Percentiles rank a stretch among this genome's conserved stretches.
phyloP scores from a whole-genome alignment of 225 moss, liverwort and hornwort species.

The Physcomitrium patens region DNA sequence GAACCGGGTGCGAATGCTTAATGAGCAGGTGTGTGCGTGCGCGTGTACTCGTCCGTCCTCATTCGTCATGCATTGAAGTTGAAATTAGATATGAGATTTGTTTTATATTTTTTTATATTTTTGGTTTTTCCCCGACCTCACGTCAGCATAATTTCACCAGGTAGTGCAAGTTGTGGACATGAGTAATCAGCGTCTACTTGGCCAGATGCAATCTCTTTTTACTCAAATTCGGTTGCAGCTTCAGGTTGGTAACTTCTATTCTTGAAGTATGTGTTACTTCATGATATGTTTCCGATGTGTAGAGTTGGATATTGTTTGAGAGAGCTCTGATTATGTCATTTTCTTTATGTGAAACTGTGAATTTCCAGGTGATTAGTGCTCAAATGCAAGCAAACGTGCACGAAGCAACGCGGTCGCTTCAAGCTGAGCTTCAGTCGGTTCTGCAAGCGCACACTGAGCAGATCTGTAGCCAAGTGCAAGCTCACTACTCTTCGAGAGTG shows the following conservation, averaged over 20 bases:
- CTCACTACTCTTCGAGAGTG: conserved; percentile 21
- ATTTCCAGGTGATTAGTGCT: conserved; percentile 43
- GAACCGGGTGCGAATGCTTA: conserved; percentile 50
- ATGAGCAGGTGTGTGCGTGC: conserved; percentile 48
- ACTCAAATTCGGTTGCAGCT: conserved; percentile 50
- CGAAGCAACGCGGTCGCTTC: conserved; percentile 49
- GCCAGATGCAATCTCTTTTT: conserved; percentile 52
- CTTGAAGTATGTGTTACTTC: neutral
- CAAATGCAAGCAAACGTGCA: conserved; percentile 62
- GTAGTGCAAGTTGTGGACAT: conserved; percentile 58
- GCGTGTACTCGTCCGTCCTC: neutral
- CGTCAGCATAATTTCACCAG: conserved; percentile 19
- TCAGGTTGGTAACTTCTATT: conserved; percentile 28
- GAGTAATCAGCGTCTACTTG: conserved; percentile 54
- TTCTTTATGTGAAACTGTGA: neutral
- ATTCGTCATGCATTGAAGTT: neutral
- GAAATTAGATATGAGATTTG: neutral
- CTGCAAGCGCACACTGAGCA: conserved; percentile 50
- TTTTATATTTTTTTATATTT: no score
- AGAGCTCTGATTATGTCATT: neutral
- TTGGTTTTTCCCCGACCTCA: neutral
- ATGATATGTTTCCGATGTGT: conserved; percentile 12
- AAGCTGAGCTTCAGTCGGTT: conserved; percentile 52
- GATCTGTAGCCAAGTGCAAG: conserved; percentile 46
- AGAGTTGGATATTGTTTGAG: neutral